Percentiles rank a stretch among this genome's conserved stretches.
Evolutionary conservation across 495 filamentous ascomycete genomes (phyloP).

Genomic region (Hyaloscypha variabilis): DNA sequence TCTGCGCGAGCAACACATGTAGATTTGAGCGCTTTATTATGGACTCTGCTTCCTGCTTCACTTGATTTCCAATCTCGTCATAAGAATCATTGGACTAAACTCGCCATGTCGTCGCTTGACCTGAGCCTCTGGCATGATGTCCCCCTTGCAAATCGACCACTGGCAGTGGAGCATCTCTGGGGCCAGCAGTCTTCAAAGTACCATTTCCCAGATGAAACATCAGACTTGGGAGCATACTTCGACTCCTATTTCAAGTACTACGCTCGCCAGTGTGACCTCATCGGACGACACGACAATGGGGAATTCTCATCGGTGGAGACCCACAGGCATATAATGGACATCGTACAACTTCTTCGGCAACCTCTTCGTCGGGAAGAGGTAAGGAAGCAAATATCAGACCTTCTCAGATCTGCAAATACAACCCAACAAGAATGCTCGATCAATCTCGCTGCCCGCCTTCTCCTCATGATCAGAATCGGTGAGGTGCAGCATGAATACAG

Average conservation of each 20-base stretch:
- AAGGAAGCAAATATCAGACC: not conserved
- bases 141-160: not conserved
- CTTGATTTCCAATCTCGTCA: not conserved
- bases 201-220: not conserved
- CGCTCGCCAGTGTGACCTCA: slow-evolving; percentile 9
- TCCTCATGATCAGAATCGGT: slow-evolving; percentile 25
- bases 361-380: slow-evolving; percentile 1
- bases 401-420: slow-evolving; percentile 1
- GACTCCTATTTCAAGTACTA: slow-evolving; percentile 12
- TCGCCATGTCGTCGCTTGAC: slow-evolving; percentile 17
- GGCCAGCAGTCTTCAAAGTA: slow-evolving; percentile 4
- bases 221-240: slow-evolving; percentile 5
- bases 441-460: slow-evolving; percentile 29
- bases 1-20: not conserved
- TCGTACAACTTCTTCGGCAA: slow-evolving; percentile 9
- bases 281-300: slow-evolving; percentile 7
- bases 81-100: not conserved
- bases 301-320: slow-evolving; percentile 7
- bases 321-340: slow-evolving; percentile 15
- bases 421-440: slow-evolving; percentile 12
- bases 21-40: not conserved
- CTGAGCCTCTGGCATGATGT: slow-evolving; percentile 1
- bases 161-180: slow-evolving; percentile 7
- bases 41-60: not conserved
- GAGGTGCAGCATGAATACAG: not conserved